Conservation (phyloP, 345 rosid genomes). For the Melaleuca quinquenervia region DNA sequence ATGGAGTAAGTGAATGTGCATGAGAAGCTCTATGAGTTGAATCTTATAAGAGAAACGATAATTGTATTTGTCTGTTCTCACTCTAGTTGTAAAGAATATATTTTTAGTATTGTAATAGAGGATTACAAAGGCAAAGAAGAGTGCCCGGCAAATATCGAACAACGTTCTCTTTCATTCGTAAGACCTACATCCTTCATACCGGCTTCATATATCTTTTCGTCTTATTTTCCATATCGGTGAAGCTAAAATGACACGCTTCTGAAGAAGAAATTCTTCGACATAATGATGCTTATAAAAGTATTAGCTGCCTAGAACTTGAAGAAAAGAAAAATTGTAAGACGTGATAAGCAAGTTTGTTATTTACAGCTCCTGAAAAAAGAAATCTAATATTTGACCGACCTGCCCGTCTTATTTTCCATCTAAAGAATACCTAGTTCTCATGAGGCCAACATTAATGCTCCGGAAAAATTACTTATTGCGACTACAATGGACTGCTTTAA, state of each 20-base stretch:
- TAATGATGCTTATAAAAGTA: background rate
- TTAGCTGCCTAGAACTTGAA: background rate
- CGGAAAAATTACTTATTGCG: background rate
- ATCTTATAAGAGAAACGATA: background rate
- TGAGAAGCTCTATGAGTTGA: background rate
- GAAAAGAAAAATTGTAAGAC: background rate
- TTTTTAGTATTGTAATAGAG: background rate
- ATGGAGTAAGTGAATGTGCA: background rate
- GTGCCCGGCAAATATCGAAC: background rate
- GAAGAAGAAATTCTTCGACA: background rate
- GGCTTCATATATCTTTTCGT: background rate
- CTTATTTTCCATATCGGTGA: background rate
- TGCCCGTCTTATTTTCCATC: rapidly evolving
- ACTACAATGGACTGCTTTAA: background rate
- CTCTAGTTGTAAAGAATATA: background rate
- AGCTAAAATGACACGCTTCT: background rate
- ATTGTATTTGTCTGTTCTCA: background rate
- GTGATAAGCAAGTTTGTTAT: background rate
- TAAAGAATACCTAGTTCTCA: background rate
- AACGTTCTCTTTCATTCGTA: background rate
- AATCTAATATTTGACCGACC: background rate
- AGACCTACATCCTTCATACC: background rate
- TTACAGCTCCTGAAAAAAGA: background rate
- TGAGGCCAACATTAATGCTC: background rate
- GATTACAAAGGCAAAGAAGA: background rate